Conservation (phyloP, 345 rosid genomes). For the Eucalyptus regnans region DNA sequence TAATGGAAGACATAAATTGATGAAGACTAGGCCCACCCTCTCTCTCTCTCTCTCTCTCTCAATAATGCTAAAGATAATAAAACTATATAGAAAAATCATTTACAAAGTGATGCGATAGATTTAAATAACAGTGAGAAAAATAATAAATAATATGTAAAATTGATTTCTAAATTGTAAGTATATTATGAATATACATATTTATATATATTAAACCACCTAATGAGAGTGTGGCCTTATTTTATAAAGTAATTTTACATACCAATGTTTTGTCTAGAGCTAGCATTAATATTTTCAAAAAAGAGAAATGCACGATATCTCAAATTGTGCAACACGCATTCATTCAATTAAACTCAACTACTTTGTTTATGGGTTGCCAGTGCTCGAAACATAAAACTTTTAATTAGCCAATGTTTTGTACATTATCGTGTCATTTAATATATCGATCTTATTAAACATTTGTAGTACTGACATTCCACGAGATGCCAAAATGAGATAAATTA, state of each 20-base stretch:
- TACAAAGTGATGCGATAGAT: not conserved
- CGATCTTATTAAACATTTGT: not conserved
- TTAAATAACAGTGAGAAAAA: not conserved
- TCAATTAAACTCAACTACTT: not conserved
- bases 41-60: not conserved
- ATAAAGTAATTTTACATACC: not conserved
- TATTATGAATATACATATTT: not conserved
- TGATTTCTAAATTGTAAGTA: not conserved
- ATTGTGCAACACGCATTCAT: not conserved
- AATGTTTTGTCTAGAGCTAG: not conserved
- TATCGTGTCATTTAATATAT: not conserved
- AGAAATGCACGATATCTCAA: not conserved
- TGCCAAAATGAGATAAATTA: not conserved
- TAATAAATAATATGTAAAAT: not conserved
- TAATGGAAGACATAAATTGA: not conserved
- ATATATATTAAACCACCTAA: not conserved
- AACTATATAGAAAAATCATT: not conserved
- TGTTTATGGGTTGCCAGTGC: not conserved
- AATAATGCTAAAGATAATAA: not conserved
- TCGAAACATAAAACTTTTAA: not conserved
- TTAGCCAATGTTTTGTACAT: not conserved
- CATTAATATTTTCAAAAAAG: not conserved
- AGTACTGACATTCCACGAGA: not conserved
- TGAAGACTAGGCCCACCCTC: not conserved
- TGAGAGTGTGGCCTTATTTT: not conserved